phyloP scores from a whole-genome alignment of 768 basidiomycete genomes.

The Hygrophorus pudorinus region DNA sequence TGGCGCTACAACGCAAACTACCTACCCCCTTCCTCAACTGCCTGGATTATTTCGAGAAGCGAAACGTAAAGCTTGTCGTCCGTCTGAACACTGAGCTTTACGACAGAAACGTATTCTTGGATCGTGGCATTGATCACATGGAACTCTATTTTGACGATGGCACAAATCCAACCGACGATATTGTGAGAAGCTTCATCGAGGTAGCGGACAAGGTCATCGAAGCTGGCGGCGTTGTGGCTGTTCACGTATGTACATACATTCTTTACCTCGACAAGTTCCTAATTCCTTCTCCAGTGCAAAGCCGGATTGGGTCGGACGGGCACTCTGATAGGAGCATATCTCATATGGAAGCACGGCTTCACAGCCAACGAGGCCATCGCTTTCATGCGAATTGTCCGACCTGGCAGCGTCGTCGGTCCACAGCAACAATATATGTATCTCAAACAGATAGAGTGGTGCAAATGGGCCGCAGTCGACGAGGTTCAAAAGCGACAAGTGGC shows the following conservation, averaged over 20 bases:
- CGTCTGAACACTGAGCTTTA: slow-evolving; percentile 91
- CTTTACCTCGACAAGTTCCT: slow-evolving; percentile 10
- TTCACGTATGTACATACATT: slow-evolving; percentile 52
- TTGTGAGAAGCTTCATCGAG: slow-evolving; percentile 86
- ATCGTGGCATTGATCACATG: slow-evolving; percentile 79
- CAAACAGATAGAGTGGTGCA: slow-evolving; percentile 88
- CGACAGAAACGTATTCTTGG: slow-evolving; percentile 70
- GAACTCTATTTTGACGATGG: slow-evolving; percentile 98
- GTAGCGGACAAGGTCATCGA: slow-evolving; percentile 73
- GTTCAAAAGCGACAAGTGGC: slow-evolving; percentile 41
- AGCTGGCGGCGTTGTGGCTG: slow-evolving; percentile 72
- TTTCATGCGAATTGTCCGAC: slow-evolving; percentile 96
- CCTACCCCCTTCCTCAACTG: slow-evolving; percentile 81
- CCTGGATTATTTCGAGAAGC: slow-evolving; percentile 85
- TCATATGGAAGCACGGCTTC: slow-evolving; percentile 98
- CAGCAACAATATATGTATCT: slow-evolving; percentile 94
- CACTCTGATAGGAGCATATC: slow-evolving; percentile 93
- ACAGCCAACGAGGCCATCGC: slow-evolving; percentile 93
- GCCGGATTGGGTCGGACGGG: slow-evolving; percentile 96
- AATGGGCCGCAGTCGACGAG: slow-evolving; percentile 87
- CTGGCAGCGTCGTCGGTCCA: slow-evolving; percentile 86
- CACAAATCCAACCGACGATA: slow-evolving; percentile 94
- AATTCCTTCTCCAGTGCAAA: slow-evolving; percentile 59
- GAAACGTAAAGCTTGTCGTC: slow-evolving; percentile 82
- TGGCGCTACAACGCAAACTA: slow-evolving; percentile 68